These are phyloP conservation scores for Penicillium simplicissimum DNA, from an alignment of 495 filamentous ascomycete species.

Conservation along the genomic window DNA sequence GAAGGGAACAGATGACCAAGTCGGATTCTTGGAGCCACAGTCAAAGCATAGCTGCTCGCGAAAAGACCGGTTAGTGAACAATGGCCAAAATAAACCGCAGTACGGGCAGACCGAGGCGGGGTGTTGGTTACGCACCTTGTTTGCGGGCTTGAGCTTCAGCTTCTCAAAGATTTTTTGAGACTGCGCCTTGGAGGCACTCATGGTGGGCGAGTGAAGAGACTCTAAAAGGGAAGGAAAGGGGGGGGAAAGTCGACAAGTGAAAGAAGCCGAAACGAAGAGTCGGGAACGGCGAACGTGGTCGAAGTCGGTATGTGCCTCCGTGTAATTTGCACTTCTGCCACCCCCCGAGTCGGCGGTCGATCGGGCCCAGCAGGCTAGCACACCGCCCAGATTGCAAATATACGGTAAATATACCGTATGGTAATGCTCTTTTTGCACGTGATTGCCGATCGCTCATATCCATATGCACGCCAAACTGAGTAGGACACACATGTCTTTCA, in stretches of 20 bases:
- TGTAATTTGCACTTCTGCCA: conserved; percentile 26
- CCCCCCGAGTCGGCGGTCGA: conserved; percentile 7
- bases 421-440: conserved; percentile 9
- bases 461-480: not conserved
- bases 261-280: conserved; percentile 21
- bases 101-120: conserved; percentile 24
- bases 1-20: conserved; percentile 96
- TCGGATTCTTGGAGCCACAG: conserved; percentile 94
- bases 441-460: not conserved
- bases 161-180: conserved; percentile 98
- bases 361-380: not conserved
- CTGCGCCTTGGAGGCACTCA: conserved; percentile 93
- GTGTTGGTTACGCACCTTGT: conserved; percentile 66
- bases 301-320: conserved; percentile 17
- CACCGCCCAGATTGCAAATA: conserved; percentile 3
- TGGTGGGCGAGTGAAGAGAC: conserved; percentile 34
- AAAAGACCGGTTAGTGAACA: conserved; percentile 25
- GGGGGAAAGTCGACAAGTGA: conserved; percentile 12
- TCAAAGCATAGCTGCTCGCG: conserved; percentile 85
- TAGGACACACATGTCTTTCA: too few species aligned
- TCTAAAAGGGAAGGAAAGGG: conserved; percentile 8
- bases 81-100: conserved; percentile 19
- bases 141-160: conserved; percentile 87
- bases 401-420: conserved; percentile 8
- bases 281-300: conserved; percentile 36